Conservation (phyloP, 2,329 filamentous ascomycete genomes). For the Neonectria punicea region DNA sequence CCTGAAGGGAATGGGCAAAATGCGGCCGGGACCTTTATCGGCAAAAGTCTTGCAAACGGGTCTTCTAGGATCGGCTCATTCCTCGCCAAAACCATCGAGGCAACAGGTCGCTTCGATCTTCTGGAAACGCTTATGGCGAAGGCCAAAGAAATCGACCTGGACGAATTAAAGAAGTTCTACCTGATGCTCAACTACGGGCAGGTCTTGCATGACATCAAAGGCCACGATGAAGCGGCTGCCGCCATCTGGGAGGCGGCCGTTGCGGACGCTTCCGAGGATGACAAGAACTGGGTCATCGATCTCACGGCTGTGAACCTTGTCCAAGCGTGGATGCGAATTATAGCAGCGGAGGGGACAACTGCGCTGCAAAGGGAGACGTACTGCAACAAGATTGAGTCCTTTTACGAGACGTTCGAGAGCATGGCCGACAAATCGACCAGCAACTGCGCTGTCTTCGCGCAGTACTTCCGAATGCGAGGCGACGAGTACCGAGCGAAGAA, state of each 20-base stretch:
- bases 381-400: conserved; percentile 3
- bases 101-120: conserved; percentile 1
- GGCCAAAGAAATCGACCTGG: background rate
- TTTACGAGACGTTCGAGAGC: background rate
- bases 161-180: background rate
- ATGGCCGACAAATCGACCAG: background rate
- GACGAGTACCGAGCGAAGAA: background rate
- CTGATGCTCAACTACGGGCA: background rate
- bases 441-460: background rate
- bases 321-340: background rate
- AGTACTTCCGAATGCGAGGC: conserved; percentile 3
- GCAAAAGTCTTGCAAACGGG: background rate
- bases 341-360: background rate
- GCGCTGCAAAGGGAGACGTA: background rate
- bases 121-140: background rate
- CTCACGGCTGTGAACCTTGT: background rate
- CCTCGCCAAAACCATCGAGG: background rate
- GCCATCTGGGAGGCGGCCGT: background rate
- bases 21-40: background rate
- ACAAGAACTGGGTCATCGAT: background rate
- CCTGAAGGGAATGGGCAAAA: background rate
- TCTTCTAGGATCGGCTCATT: background rate
- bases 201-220: background rate
- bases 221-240: background rate
- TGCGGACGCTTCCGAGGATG: background rate